Evolutionary conservation across 176 grass and related monocot species (phyloP).

Genomic region (Alloteropsis semialata): DNA sequence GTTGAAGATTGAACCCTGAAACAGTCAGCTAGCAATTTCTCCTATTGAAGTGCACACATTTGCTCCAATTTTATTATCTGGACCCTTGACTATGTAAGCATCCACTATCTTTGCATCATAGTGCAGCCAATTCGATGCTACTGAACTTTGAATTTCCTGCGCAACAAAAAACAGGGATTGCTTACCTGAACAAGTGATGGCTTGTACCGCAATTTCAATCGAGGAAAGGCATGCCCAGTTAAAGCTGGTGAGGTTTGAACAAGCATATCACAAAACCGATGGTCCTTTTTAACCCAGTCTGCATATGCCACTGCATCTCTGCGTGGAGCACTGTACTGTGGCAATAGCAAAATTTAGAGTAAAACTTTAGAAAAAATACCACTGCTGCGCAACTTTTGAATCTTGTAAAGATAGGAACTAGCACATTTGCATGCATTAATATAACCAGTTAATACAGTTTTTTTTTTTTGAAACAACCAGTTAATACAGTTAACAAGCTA

Average conservation of each 20-base stretch:
- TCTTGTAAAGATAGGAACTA: constrained; percentile 1
- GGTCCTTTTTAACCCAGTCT: constrained; percentile 67
- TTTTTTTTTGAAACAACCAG: too few relatives aligned
- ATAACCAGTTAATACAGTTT: not conserved
- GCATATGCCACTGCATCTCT: constrained; percentile 76
- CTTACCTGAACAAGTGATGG: constrained; percentile 91
- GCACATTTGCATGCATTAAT: not conserved
- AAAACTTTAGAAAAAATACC: constrained; percentile 13
- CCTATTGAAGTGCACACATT: too few relatives aligned
- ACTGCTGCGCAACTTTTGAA: not conserved
- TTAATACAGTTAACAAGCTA: not conserved
- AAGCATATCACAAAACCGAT: constrained; percentile 73
- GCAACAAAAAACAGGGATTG: not conserved
- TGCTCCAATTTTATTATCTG: not conserved
- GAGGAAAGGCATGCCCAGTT: constrained; percentile 81
- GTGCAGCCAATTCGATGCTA: not conserved
- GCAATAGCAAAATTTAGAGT: constrained; percentile 28
- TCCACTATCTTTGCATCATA: not conserved
- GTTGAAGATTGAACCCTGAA: too few relatives aligned
- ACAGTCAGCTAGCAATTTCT: too few relatives aligned
- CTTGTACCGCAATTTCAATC: constrained; percentile 80
- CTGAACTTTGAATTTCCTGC: not conserved
- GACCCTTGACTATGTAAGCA: not conserved
- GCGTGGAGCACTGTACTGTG: constrained; percentile 86
- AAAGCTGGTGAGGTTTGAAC: constrained; percentile 60